Evolutionary conservation across 768 basidiomycete species (phyloP).

Genomic region (Leucocoprinus leucothites): DNA sequence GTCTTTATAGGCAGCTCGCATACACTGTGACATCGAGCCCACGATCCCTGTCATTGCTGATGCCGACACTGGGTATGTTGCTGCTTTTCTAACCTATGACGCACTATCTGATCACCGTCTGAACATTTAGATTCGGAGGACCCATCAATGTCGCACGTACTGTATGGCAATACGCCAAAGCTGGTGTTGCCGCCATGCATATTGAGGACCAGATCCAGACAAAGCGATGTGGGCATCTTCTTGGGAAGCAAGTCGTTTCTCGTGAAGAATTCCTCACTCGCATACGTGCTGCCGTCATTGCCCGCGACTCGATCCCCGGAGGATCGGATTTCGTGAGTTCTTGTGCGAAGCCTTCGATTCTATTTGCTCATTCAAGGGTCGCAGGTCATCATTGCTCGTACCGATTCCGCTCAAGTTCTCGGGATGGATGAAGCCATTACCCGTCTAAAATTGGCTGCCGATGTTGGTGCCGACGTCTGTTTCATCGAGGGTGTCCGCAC

Average conservation of each 20-base stretch:
- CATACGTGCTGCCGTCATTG: slow-evolving; percentile 74
- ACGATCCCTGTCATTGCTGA: slow-evolving; percentile 73
- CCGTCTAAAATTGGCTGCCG: slow-evolving; percentile 66
- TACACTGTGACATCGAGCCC: slow-evolving; percentile 67
- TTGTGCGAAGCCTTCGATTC: neutral
- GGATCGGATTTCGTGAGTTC: slow-evolving; percentile 62
- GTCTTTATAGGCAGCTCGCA: slow-evolving; percentile 49
- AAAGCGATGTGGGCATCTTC: slow-evolving; percentile 75
- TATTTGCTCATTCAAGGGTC: neutral
- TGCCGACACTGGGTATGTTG: slow-evolving; percentile 67
- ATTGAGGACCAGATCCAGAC: slow-evolving; percentile 85
- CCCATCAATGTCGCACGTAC: slow-evolving; percentile 75
- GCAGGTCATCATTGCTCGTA: slow-evolving; percentile 70
- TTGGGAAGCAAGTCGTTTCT: slow-evolving; percentile 81
- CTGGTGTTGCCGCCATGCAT: slow-evolving; percentile 73
- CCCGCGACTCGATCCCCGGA: slow-evolving; percentile 73
- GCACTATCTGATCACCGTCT: neutral
- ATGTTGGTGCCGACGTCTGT: slow-evolving; percentile 75
- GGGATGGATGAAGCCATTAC: slow-evolving; percentile 75
- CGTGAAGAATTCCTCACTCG: slow-evolving; percentile 73
- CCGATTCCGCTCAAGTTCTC: slow-evolving; percentile 74
- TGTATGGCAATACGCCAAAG: slow-evolving; percentile 63
- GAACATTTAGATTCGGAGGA: slow-evolving; percentile 52
- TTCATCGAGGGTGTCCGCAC: slow-evolving; percentile 80
- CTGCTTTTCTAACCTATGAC: neutral